Evolutionary conservation across 2,329 filamentous ascomycete species (phyloP), one percentile per base, ranked within the genome.

Genomic region (Colletotrichum costaricense): DNA sequence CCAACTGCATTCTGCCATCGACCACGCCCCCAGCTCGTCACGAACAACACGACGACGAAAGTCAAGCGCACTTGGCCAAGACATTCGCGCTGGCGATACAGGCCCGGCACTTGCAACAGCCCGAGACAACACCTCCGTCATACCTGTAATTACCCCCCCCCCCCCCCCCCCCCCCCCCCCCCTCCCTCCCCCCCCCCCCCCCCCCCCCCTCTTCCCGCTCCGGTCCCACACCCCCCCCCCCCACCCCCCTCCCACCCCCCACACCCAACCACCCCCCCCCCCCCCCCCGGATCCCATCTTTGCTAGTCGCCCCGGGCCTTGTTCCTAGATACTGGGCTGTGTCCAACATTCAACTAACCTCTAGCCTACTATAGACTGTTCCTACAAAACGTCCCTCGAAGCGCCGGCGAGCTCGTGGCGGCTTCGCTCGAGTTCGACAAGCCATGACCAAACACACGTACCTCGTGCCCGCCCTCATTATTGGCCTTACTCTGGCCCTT

Each of bases 401-500:
- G 79, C 87, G 88, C 73, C 87, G 88, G 66, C 89, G 89, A 80
- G 87, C 88, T 56, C 87, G 88, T 52, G 86, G 88, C 60, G 76
- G 88, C 70, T 67, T 84, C 66, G 80, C 82, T 33, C 84, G 83
- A 75, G 80, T 88, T 49, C 88, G 88, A 77, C 88, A 90, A 79
- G 86, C 84, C 80, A 87, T 89, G 80, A 77, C 89, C 77, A 91
- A 90, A 81, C 89, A 91, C 81, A 92, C 90, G 59, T 92, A 87
- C 82, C 84, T 88, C 72, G 81, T 91, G 42, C 95, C 96, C 28
- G 88, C 97, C 72, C 82, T 93, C 76, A 84, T 97, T 72, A 83
- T 94, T 71, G 74, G 88, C 72, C 78, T 91, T 79, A 87, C 95
- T 79, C 84, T 94, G 73, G 83, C 87, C 63, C 87, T 91, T 74